Conservation (phyloP, 2,329 filamentous ascomycete species). For the Fusarium robinianum region DNA sequence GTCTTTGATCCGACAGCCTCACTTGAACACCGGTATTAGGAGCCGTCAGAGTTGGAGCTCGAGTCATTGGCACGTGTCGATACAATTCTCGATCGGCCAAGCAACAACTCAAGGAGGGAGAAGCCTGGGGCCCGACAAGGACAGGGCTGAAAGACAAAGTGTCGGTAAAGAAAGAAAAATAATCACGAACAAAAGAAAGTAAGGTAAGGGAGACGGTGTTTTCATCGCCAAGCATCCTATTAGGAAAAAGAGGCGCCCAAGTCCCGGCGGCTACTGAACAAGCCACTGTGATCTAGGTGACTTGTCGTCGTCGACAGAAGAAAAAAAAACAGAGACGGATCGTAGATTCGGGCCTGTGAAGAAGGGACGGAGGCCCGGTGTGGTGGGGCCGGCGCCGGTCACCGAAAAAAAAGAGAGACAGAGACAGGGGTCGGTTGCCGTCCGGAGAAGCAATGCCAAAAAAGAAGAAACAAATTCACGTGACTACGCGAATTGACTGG, state of each 20-base stretch:
- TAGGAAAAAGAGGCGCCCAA: conserved; percentile 20
- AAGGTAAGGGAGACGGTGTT: conserved; percentile 5
- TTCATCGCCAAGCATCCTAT: conserved; percentile 11
- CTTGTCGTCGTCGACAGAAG: conserved; percentile 22
- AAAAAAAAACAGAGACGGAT: conserved; percentile 27
- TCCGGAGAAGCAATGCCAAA: too few relatives aligned
- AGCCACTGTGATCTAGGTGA: conserved; percentile 15
- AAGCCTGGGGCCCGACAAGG: conserved; percentile 21
- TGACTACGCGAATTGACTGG: conserved; percentile 27
- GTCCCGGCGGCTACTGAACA: conserved; percentile 10
- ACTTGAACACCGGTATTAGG: conserved; percentile 18
- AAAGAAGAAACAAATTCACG: conserved; percentile 16
- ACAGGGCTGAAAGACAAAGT: conserved; percentile 18
- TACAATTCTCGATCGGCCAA: conserved; percentile 27
- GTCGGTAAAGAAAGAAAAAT: conserved; percentile 12
- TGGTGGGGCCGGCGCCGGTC: conserved; percentile 23
- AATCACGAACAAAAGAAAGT: conserved; percentile 12
- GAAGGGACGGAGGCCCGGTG: conserved; percentile 12
- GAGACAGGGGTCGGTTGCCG: too few relatives aligned
- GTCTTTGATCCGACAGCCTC: conserved; percentile 28
- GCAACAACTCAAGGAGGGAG: conserved; percentile 28
- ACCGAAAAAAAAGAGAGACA: conserved; percentile 7
- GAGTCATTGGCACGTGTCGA: conserved; percentile 20
- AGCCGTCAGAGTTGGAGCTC: conserved; percentile 18
- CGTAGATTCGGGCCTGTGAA: conserved; percentile 21